Percentiles rank a stretch among this genome's conserved stretches.
These are phyloP conservation scores for Arthrobotrys megalospora DNA, from an alignment of 2,329 filamentous ascomycete species.

Conservation along the genomic window DNA sequence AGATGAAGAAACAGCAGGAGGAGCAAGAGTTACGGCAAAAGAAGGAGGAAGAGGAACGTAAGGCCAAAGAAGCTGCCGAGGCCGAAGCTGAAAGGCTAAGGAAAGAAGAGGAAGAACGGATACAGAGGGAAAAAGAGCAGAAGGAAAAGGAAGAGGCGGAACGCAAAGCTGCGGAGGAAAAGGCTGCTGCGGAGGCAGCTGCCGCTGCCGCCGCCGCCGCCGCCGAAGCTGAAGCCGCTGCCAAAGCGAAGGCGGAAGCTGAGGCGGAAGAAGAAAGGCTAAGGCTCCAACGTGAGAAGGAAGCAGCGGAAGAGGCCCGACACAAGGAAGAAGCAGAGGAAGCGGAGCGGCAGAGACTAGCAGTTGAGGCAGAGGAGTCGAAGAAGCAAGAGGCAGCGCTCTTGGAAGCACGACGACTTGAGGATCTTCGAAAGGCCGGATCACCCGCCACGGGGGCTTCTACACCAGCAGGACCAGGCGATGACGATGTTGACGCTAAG, in stretches of 20 bases:
- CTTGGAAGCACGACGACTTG: conserved; percentile 61
- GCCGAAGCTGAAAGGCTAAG: conserved; percentile 66
- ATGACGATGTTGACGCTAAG: conserved; percentile 44
- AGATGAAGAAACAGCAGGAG: conserved; percentile 81
- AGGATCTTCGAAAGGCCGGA: conserved; percentile 32
- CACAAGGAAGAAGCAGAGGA: conserved; percentile 62
- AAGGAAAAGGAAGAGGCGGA: conserved; percentile 62
- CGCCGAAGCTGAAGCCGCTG: conserved; percentile 61
- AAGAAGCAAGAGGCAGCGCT: conserved; percentile 30
- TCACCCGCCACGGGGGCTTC: conserved; percentile 15
- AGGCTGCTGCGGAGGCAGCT: conserved; percentile 63
- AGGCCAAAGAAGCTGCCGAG: conserved; percentile 60
- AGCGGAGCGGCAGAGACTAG: conserved; percentile 23
- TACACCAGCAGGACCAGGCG: conserved; percentile 30
- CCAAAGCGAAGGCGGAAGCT: conserved; percentile 64
- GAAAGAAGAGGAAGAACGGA: conserved; percentile 64
- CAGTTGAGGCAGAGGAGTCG: conserved; percentile 54
- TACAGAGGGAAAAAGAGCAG: conserved; percentile 64
- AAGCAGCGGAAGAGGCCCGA: conserved; percentile 63
- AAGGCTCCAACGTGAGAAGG: conserved; percentile 18
- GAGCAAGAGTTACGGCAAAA: conserved; percentile 79
- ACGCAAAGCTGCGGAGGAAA: conserved; percentile 65
- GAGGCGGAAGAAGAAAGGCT: conserved; percentile 63
- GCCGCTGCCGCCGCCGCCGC: conserved; percentile 66
- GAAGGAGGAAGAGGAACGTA: conserved; percentile 72